These are phyloP conservation scores for Phytophthora litchii DNA, from an alignment of 352 stramenopile species.

Conservation along the genomic window DNA sequence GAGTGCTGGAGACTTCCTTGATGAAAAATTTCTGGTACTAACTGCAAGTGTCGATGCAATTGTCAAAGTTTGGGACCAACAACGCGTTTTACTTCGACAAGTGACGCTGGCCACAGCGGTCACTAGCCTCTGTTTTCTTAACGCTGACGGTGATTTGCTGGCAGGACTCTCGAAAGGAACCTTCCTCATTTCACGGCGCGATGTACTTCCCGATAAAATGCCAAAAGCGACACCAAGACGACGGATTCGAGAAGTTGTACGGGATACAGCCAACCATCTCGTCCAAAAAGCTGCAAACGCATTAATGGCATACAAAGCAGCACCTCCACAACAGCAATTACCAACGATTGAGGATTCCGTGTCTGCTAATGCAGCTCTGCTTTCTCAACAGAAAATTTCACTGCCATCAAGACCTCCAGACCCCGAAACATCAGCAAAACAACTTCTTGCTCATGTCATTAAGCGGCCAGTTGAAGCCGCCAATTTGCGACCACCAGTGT, in stretches of 20 bases:
- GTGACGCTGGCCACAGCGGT: slow-evolving; percentile 64
- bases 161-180: slow-evolving; percentile 58
- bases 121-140: slow-evolving; percentile 74
- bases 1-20: slow-evolving; percentile 65
- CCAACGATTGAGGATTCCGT: background rate
- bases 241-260: slow-evolving; percentile 8
- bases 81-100: slow-evolving; percentile 59
- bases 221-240: slow-evolving; percentile 16
- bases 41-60: slow-evolving; percentile 74
- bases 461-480: slow-evolving; percentile 28
- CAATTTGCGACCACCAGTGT: slow-evolving; percentile 26
- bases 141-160: slow-evolving; percentile 60
- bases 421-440: slow-evolving; percentile 28
- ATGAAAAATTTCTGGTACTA: slow-evolving; percentile 57
- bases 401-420: slow-evolving; percentile 7
- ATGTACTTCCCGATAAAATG: slow-evolving; percentile 64
- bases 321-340: slow-evolving; percentile 1
- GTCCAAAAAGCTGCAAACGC: background rate
- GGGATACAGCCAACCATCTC: background rate
- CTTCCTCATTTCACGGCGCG: slow-evolving; percentile 60
- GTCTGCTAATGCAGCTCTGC: background rate
- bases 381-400: slow-evolving; percentile 4
- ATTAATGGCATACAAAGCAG: background rate
- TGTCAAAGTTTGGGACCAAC: slow-evolving; percentile 76
- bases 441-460: slow-evolving; percentile 33